Base-by-base conservation (phyloP, 495 filamentous ascomycete genomes). In the Bombardia bombarda region DNA sequence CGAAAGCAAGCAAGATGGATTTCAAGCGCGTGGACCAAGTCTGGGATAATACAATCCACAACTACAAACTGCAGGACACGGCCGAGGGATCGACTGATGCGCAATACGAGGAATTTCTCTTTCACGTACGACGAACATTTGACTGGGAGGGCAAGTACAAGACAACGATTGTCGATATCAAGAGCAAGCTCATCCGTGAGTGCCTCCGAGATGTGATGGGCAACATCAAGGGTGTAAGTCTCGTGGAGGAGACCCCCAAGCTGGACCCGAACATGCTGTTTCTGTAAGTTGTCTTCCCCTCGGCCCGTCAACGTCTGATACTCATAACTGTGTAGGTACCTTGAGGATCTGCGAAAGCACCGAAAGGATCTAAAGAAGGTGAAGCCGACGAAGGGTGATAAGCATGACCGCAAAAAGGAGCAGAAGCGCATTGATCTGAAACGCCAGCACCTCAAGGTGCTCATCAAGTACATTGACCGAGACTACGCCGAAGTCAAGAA, bases 231-330 rank as follows among this genome's bases (percentile, higher is more conserved):
- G 84, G 84, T 4, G 76, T 94, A 35, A 86, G 80, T 43, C 56
- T 95, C 17, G 85, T 88, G 0, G 82, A 88, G 47, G 87, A 92
- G 28, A 82, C 83, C 3, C 86, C 90, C 3, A 72, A 74, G 21
- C 68, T 87, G 12, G 86, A 94, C 54, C 88, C 90, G 8, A 90
- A 94, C 58, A 79, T 87, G 73, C 75, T 95, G 7, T 96, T 95
- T 69, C 66, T 92, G 43, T 68, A 45, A 58, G 63, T 51, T 10
- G 9, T 28, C 1, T 8, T 28, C 26, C n/a, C 13, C 26, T 32
- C 38, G 12, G 19, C 16, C n/a, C 12, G 3, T 25, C 13, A 24
- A 8, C 14, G 23, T 8, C 19, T 12, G 22, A 19, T 20, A 31
- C 7, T 36, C 13, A n/a, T 32, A 3, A 31, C 13, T 9, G 32